Base-by-base conservation (phyloP, 441 rosid genomes). In the Mallotus repandus region DNA sequence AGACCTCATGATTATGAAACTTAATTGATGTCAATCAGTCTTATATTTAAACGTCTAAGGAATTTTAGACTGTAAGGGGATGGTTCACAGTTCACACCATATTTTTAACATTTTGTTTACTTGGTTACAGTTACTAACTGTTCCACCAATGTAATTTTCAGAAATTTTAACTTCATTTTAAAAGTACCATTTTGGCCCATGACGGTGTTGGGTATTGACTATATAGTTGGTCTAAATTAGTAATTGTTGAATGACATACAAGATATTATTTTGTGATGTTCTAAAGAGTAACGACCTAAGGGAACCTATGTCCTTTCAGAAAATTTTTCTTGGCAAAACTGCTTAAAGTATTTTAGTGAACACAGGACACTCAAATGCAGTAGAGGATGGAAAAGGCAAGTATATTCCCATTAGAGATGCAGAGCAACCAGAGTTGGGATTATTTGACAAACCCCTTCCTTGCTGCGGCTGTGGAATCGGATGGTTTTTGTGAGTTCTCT, bases 401-500 rank as follows among this genome's bases (percentile, higher is more conserved):
- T 91, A 95, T 84, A 43, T 53, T 68, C 86, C 59, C 46, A 78
- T 91, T 67, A 54, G 76, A 65, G 90, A 74, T 71, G 86, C 58
- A 3, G 94, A 87, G 64, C 82, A 82, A 18, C 78, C 87, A 49
- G 75, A 78, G 69, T 72, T 92, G 77, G 89, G 92, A 78, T 72
- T 85, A 54, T 92, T 78, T 73, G 94, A 91, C 78, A 91, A 89
- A 72, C 97, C 97, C 9, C 98, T 95, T 81, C 98, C 97, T 83
- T 92, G 89, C 85, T 91, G 81, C n/a, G 96, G 99, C 69, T 92
- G 90, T 78, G 97, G 98, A 83, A 85, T 92, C 48, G 97, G 98
- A 79, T 94, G 98, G 98, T 87, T 87, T 75, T 91, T 81, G 96
- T 95, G 81, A 83, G 97, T 85, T 69, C 59, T 53, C 50, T 38